phyloP scores from a whole-genome alignment of 208 protist species.

The Novymonas esmeraldas region DNA sequence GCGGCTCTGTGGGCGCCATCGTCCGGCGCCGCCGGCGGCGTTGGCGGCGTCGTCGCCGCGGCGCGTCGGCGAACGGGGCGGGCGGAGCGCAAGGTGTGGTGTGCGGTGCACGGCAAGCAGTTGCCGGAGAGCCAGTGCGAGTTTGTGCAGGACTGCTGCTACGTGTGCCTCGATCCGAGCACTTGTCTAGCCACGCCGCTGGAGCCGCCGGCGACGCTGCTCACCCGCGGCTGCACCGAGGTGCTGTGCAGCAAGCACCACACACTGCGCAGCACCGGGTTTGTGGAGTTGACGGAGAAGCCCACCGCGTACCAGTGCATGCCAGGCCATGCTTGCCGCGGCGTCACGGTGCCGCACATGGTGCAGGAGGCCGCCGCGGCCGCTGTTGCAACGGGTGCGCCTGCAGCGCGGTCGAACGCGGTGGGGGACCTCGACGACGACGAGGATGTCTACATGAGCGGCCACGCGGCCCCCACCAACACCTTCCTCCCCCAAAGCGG shows the following conservation, averaged over 20 bases:
- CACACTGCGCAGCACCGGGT: conserved; percentile 69
- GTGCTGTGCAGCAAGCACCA: conserved; percentile 81
- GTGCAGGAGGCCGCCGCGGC: conserved; percentile 19
- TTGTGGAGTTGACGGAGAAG: conserved; percentile 70
- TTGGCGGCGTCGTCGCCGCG: conserved; percentile 10
- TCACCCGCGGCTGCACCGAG: conserved; percentile 52
- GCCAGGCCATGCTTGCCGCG: conserved; percentile 65
- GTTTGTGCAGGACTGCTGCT: conserved; percentile 74
- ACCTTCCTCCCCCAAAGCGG: conserved; percentile 35
- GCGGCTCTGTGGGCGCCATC: conserved; percentile 30
- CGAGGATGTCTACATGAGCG: conserved; percentile 33
- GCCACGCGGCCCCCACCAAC: conserved; percentile 21
- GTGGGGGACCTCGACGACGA: conserved; percentile 24
- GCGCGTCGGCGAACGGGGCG: conserved; percentile 24
- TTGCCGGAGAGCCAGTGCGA: conserved; percentile 52
- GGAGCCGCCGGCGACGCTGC: conserved; percentile 54
- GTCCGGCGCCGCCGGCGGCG: conserved; percentile 2
- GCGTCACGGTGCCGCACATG: conserved; percentile 40
- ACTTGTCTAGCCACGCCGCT: conserved; percentile 80
- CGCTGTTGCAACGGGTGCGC: neutral
- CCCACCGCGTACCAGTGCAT: conserved; percentile 74
- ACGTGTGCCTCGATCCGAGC: conserved; percentile 73
- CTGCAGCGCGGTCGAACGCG: conserved; percentile 5
- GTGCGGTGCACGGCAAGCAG: conserved; percentile 83
- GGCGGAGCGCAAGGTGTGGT: conserved; percentile 71